Evolutionary conservation across 73 alveolate genomes (phyloP).

Genomic region (Stentor roeselii): DNA sequence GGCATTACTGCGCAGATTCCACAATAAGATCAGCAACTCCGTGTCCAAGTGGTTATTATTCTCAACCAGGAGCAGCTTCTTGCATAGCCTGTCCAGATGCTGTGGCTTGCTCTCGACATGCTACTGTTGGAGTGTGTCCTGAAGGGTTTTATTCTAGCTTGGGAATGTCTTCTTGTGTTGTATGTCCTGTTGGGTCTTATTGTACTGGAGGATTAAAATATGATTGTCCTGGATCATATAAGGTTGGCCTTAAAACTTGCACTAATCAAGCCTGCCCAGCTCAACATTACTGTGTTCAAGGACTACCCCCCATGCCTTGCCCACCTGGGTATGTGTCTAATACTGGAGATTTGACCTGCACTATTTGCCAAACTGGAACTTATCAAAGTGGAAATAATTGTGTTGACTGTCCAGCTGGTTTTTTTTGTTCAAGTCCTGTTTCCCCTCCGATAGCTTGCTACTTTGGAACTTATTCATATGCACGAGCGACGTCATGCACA

Average conservation of each 20-base stretch:
- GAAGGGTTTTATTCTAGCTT: conserved; percentile 26
- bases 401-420: conserved; percentile 48
- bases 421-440: conserved; percentile 54
- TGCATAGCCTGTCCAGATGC: conserved; percentile 15
- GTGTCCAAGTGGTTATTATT: neutral
- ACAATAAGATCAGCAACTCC: neutral
- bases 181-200: conserved; percentile 37
- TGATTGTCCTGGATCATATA: neutral
- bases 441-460: conserved; percentile 47
- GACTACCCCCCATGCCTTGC: neutral
- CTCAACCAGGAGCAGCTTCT: neutral
- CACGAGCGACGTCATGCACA: conserved; percentile 34
- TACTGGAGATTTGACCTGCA: conserved; percentile 33
- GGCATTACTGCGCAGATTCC: neutral
- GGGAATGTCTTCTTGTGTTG: conserved; percentile 29
- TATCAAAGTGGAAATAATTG: conserved; percentile 35
- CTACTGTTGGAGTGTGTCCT: neutral
- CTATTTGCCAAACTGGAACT: conserved; percentile 45
- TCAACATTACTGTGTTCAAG: neutral
- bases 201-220: conserved; percentile 5
- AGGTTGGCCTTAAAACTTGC: neutral
- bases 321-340: conserved; percentile 42
- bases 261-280: neutral
- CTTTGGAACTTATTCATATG: conserved; percentile 36
- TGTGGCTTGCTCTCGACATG: conserved; percentile 24